Percentiles rank a stretch among this genome's conserved stretches.
Evolutionary conservation across 1,284 basidiomycete genomes (phyloP).

Genomic region (Neonothopanus nambi): DNA sequence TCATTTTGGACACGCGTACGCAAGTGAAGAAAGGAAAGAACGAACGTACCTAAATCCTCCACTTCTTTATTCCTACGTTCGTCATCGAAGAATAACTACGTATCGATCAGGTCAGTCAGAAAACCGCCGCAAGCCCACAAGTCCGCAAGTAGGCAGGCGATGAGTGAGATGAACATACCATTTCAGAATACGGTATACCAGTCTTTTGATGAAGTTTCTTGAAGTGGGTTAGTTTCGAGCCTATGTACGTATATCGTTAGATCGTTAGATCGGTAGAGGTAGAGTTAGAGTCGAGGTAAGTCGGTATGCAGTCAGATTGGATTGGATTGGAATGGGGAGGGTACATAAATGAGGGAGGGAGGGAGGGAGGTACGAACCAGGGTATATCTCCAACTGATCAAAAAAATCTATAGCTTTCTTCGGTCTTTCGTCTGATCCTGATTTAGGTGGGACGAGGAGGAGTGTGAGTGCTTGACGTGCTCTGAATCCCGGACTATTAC

Average conservation of each 20-base stretch:
- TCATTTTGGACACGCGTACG: not conserved
- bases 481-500: constrained; percentile 36
- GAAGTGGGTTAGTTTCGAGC: constrained; percentile 85
- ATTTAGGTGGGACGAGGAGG: constrained; percentile 59
- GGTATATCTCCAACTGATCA: constrained; percentile 83
- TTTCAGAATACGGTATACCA: constrained; percentile 80
- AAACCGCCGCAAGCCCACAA: no score
- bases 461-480: constrained; percentile 75
- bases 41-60: constrained; percentile 57
- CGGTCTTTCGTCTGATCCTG: constrained; percentile 38
- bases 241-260: constrained; percentile 30
- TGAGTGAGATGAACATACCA: constrained; percentile 55
- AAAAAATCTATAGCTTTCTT: constrained; percentile 69
- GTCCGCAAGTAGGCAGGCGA: no score
- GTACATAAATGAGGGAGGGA: not conserved
- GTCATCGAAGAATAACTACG: constrained; percentile 85
- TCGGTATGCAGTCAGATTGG: no score
- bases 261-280: no score
- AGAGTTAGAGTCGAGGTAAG: no score
- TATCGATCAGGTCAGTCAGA: not conserved
- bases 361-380: constrained; percentile 53
- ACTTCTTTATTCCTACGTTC: constrained; percentile 79
- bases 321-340: no score
- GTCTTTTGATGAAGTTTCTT: constrained; percentile 74
- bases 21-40: not conserved